Conservation (phyloP, 164 flowering plant species). For the Vitis labrusca region DNA sequence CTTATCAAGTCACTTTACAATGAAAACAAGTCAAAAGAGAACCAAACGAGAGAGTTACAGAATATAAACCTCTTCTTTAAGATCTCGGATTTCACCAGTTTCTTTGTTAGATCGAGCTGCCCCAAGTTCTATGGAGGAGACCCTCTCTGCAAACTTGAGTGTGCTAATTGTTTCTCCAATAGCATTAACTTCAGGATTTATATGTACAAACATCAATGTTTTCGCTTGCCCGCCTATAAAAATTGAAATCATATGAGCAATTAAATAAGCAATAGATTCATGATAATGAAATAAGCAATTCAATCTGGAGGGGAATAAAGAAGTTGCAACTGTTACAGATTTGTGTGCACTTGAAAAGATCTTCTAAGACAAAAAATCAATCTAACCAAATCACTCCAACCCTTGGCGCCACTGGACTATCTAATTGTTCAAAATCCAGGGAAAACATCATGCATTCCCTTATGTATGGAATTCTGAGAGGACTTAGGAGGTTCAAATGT, state of each 20-base stretch:
- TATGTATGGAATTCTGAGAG: too few species aligned
- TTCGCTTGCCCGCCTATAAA: slow-evolving; percentile 88
- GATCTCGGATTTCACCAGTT: slow-evolving; percentile 66
- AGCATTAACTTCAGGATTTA: slow-evolving; percentile 78
- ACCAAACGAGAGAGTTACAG: background rate
- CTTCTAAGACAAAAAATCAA: too few species aligned
- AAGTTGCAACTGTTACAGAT: too few species aligned
- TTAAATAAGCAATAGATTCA: too few species aligned
- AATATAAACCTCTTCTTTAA: slow-evolving; percentile 73
- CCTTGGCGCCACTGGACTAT: too few species aligned
- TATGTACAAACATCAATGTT: slow-evolving; percentile 93
- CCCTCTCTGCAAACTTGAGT: slow-evolving; percentile 92
- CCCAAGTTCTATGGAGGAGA: slow-evolving; percentile 81
- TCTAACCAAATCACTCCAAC: too few species aligned
- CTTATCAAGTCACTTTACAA: background rate
- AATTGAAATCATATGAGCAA: background rate
- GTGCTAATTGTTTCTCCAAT: slow-evolving; percentile 90
- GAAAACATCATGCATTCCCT: too few species aligned
- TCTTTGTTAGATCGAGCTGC: slow-evolving; percentile 88
- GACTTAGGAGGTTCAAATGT: too few species aligned
- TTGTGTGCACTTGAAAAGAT: too few species aligned
- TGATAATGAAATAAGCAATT: too few species aligned
- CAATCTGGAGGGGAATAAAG: too few species aligned
- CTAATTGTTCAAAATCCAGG: too few species aligned
- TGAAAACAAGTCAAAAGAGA: slow-evolving; percentile 1